A percentile compares a stretch with the other conserved stretches of the same genome.
These are phyloP conservation scores for Capniomyces stellatus DNA, from an alignment of 371 early-diverging fungal species.

Conservation along the genomic window DNA sequence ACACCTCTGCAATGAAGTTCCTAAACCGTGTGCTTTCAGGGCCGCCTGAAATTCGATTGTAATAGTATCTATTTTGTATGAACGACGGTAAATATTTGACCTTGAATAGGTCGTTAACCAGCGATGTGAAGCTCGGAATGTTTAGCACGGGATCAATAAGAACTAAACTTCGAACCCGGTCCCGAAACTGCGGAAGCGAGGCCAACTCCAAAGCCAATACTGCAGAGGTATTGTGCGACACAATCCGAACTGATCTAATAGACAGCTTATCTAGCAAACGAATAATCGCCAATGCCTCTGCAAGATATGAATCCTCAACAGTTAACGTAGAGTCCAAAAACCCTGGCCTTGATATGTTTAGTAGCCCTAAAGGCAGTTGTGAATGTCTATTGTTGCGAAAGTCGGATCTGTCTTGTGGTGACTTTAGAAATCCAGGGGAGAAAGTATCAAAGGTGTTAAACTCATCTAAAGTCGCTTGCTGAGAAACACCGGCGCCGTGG, in stretches of 20 bases:
- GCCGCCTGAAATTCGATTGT: not conserved
- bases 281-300: conserved; percentile 19
- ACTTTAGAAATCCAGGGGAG: not conserved
- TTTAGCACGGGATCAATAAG: conserved; percentile 15
- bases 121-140: not conserved
- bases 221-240: conserved; percentile 20
- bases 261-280: conserved; percentile 20
- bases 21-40: not conserved
- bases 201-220: conserved; percentile 25
- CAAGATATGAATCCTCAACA: conserved; percentile 11
- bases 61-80: not conserved
- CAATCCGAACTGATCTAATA: conserved; percentile 14
- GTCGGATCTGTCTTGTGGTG: not conserved
- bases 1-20: conserved; percentile 13
- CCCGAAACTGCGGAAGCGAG: conserved; percentile 16
- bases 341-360: conserved; percentile 24
- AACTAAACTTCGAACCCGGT: conserved; percentile 14
- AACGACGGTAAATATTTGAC: not conserved
- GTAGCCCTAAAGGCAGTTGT: conserved; percentile 14
- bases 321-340: conserved; percentile 19
- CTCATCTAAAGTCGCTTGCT: conserved; percentile 1
- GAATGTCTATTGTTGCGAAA: not conserved
- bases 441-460: conserved; percentile 1
- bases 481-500: conserved; percentile 5
- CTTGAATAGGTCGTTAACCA: not conserved